phyloP scores from a whole-genome alignment of 2,329 filamentous ascomycete genomes.

The Curvularia verruculosa region DNA sequence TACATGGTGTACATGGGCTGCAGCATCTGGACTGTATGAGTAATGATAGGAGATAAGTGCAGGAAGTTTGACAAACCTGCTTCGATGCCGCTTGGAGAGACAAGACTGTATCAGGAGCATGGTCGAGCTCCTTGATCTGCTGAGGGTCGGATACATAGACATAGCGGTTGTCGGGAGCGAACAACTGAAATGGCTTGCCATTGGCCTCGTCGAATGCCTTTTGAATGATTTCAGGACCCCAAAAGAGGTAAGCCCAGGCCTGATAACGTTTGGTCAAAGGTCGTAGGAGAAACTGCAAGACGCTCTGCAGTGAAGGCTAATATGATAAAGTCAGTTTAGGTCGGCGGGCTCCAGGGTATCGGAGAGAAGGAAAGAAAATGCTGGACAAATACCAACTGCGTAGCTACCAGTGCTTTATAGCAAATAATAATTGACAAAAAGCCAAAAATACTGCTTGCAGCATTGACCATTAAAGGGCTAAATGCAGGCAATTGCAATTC shows the following conservation, averaged over 20 bases:
- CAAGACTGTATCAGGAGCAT: conserved; percentile 21
- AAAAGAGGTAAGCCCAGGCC: conserved; percentile 22
- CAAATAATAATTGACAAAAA: conserved; percentile 20
- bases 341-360: neutral
- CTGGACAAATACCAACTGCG: conserved; percentile 12
- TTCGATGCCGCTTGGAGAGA: conserved; percentile 27
- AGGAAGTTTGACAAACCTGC: conserved; percentile 7
- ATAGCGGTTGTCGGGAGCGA: conserved; percentile 22
- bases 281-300: conserved; percentile 5
- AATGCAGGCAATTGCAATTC: conserved; percentile 7
- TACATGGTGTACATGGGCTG: conserved; percentile 23
- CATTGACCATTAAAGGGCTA: conserved; percentile 13
- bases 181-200: conserved; percentile 22
- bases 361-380: neutral
- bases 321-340: neutral
- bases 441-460: conserved; percentile 19
- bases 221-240: conserved; percentile 22
- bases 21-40: conserved; percentile 10
- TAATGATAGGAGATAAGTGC: neutral
- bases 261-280: conserved; percentile 17
- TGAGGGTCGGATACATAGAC: conserved; percentile 22
- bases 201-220: conserved; percentile 15
- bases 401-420: conserved; percentile 17
- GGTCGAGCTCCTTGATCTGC: conserved; percentile 26
- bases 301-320: conserved; percentile 6